Conservation (phyloP, 2,329 filamentous ascomycete genomes). For the Dothistroma septosporum region DNA sequence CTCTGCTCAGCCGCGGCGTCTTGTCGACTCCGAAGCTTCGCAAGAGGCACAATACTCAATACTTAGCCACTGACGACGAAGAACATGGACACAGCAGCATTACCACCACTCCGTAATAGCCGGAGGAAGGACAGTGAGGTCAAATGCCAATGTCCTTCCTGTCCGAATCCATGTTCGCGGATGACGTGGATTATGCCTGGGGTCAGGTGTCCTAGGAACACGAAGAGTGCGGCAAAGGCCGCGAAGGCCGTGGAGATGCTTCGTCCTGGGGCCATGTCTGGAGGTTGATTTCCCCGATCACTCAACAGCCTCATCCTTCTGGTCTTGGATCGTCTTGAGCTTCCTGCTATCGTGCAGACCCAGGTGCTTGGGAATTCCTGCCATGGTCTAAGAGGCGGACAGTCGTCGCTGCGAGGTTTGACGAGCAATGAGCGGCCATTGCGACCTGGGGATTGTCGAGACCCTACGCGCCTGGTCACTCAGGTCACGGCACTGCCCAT, state of each 20-base stretch:
- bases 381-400: too few relatives aligned
- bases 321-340: too few relatives aligned
- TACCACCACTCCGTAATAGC: conserved; percentile 56
- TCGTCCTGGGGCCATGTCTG: neutral
- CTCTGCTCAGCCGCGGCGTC: conserved; percentile 5
- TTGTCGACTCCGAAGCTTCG: neutral
- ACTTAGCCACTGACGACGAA: conserved; percentile 52
- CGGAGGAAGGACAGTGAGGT: conserved; percentile 53
- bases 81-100: conserved; percentile 52
- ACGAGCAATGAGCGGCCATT: too few relatives aligned
- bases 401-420: too few relatives aligned
- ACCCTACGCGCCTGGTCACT: too few relatives aligned
- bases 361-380: too few relatives aligned
- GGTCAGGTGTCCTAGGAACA: conserved; percentile 58
- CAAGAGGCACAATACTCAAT: conserved; percentile 25
- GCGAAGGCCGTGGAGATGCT: conserved; percentile 58
- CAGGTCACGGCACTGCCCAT: too few relatives aligned
- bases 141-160: conserved; percentile 45
- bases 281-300: too few relatives aligned
- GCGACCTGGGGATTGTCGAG: too few relatives aligned
- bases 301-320: too few relatives aligned
- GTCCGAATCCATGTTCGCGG: conserved; percentile 43
- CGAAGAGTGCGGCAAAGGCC: conserved; percentile 62
- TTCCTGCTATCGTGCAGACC: too few relatives aligned
- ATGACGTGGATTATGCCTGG: conserved; percentile 11